These are phyloP conservation scores for Sphagnum fallax DNA, from an alignment of 228 moss, liverwort and hornwort genomes.

Conservation along the genomic window DNA sequence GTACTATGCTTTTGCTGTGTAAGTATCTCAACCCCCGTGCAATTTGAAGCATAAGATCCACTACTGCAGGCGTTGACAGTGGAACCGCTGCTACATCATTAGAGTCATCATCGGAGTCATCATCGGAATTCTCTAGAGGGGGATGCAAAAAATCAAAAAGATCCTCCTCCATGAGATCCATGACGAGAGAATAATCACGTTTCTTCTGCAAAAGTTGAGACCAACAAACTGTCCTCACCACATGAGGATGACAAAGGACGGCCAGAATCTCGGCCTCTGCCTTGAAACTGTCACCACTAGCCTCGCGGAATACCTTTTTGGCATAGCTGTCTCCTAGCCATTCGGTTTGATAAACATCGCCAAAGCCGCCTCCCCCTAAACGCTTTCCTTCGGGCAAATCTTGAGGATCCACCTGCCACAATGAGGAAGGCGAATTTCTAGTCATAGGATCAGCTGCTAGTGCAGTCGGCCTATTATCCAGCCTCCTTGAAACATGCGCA, in stretches of 20 bases:
- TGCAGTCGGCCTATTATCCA: too few relatives aligned
- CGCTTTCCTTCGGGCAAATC: background rate
- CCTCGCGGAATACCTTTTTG: background rate
- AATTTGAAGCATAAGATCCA: constrained; percentile 6
- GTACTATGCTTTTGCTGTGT: background rate
- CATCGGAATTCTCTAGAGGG: too few relatives aligned
- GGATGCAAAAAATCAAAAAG: background rate
- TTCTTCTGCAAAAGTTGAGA: background rate
- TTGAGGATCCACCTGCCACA: background rate
- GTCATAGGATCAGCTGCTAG: too few relatives aligned
- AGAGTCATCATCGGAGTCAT: background rate
- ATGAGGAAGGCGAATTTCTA: too few relatives aligned
- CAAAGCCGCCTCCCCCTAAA: background rate
- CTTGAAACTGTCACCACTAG: background rate
- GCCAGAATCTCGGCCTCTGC: background rate
- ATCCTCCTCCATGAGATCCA: constrained; percentile 5
- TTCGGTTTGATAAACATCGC: background rate
- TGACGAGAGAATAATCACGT: background rate
- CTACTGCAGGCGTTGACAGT: background rate
- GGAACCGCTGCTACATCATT: background rate
- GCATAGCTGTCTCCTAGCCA: constrained; percentile 3
- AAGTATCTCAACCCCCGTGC: constrained; percentile 2
- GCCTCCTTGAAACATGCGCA: background rate
- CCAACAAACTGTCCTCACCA: constrained; percentile 3
- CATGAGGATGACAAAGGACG: constrained; percentile 1